These are phyloP conservation scores for Magnaporthales sp. DNA, from an alignment of 2,329 filamentous ascomycete species.

Conservation along the genomic window DNA sequence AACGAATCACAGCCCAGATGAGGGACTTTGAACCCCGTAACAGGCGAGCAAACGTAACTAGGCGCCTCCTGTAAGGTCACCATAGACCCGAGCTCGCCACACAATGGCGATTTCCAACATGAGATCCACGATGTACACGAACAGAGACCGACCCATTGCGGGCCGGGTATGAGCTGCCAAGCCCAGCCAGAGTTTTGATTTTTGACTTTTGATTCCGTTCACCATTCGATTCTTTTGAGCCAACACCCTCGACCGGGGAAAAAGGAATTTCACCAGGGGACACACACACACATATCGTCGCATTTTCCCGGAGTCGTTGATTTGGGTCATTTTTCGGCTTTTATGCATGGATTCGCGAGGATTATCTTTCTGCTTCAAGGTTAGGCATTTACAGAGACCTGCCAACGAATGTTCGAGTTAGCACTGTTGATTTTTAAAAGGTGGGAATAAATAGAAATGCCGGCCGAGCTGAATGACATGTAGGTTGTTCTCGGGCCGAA, in stretches of 20 bases:
- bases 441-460: not conserved
- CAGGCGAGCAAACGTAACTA: conserved; percentile 16
- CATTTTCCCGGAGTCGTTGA: not conserved
- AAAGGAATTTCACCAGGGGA: not conserved
- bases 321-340: not conserved
- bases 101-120: not conserved
- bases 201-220: not conserved
- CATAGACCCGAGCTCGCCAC: not conserved
- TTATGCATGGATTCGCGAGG: not conserved
- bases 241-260: not conserved
- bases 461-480: not conserved
- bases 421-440: not conserved
- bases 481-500: not conserved
- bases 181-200: not conserved
- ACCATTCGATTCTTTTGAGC: not conserved
- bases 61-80: not conserved
- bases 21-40: conserved; percentile 41
- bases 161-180: not conserved
- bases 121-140: not conserved
- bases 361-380: not conserved
- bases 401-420: not conserved
- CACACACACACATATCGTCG: not conserved
- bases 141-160: not conserved
- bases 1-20: conserved; percentile 34
- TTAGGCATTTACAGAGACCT: not conserved